Base-by-base conservation (phyloP, 2,329 filamentous ascomycete species). In the Zymoseptoria pseudotritici region DNA sequence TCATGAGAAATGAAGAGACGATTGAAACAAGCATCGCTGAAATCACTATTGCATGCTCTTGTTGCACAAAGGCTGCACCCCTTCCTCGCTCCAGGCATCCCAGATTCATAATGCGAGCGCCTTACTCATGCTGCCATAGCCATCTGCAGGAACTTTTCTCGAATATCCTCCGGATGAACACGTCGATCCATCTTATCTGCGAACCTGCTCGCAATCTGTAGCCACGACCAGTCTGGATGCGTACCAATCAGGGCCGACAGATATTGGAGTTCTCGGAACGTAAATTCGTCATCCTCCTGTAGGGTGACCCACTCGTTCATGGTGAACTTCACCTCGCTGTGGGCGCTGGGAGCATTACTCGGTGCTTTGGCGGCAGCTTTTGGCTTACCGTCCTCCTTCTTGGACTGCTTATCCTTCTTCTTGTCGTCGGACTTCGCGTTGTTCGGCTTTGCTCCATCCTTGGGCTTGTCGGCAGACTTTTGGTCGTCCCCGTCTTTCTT, bases 111-210 rank as follows among this genome's bases (percentile, higher is more conserved):
- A 46, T 46, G 13, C 36, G 36, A 46, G 17, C 5, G 36, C 36
- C 36, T 46, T 46, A 4, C 36, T 51, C 59, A 61, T 5, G 52
- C 50, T 54, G 63, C 57, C 3, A 20, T 46, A 54, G 31, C 63
- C 60, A 73, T 63, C 49, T 60, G 60, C 58, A 69, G 67, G 54
- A 80, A 72, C 67, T 77, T 79, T 61, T 75, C 72, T 64, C 73
- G 70, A 36, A 80, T 73, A 21, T 77, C 73, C 3, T 77, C 73
- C 0, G 77, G 72, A 63, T 75, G 72, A 24, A 82, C 64, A 3
- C 72, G 69, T 50, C 78, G 72, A 2, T 80, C 80, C 1, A 79
- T 83, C 69, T 75, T 75, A 57, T 81, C 78, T 57, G 72, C 76
- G 71, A 82, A 82, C 22, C 72, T 70, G 56, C 75, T 76, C 53